A percentile compares a stretch with the other conserved stretches of the same genome.
phyloP scores from a whole-genome alignment of 2,329 filamentous ascomycete species.

The Penicillium italicum region DNA sequence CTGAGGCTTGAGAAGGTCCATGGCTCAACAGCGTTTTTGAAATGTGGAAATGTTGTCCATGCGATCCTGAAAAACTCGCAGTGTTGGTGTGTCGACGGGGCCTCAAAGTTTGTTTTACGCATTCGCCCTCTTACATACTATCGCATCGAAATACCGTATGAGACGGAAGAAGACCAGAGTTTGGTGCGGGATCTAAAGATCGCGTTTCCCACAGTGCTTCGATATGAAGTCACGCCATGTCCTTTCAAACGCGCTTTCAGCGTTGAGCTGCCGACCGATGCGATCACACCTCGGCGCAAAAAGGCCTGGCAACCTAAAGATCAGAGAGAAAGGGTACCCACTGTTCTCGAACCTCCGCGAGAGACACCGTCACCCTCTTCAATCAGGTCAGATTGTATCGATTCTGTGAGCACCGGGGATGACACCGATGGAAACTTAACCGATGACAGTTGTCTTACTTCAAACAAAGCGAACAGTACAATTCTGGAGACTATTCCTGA shows the following conservation, averaged over 20 bases:
- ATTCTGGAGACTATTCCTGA: constrained; percentile 25
- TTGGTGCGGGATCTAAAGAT: constrained; percentile 65
- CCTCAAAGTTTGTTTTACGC: constrained; percentile 80
- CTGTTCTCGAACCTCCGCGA: constrained; percentile 7
- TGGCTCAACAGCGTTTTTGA: constrained; percentile 81
- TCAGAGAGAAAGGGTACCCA: constrained; percentile 39
- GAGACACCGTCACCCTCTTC: constrained; percentile 12
- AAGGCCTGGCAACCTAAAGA: constrained; percentile 65
- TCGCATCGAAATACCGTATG: constrained; percentile 77
- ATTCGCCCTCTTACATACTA: constrained; percentile 82
- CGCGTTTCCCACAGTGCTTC: constrained; percentile 68
- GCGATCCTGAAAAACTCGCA: constrained; percentile 86
- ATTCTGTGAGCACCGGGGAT: constrained; percentile 30
- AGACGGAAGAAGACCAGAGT: constrained; percentile 59
- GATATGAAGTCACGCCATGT: constrained; percentile 83
- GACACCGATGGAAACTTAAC: constrained; percentile 34
- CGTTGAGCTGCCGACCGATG: constrained; percentile 67
- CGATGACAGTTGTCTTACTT: constrained; percentile 29
- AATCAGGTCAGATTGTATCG: constrained; percentile 17
- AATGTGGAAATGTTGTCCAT: constrained; percentile 76
- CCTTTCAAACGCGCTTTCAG: constrained; percentile 77
- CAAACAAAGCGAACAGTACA: constrained; percentile 24
- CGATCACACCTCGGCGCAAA: constrained; percentile 62
- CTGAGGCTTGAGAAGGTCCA: constrained; percentile 83
- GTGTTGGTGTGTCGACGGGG: constrained; percentile 87